Base-by-base conservation (phyloP, 305 asterid species). In the Fraxinus velutina region DNA sequence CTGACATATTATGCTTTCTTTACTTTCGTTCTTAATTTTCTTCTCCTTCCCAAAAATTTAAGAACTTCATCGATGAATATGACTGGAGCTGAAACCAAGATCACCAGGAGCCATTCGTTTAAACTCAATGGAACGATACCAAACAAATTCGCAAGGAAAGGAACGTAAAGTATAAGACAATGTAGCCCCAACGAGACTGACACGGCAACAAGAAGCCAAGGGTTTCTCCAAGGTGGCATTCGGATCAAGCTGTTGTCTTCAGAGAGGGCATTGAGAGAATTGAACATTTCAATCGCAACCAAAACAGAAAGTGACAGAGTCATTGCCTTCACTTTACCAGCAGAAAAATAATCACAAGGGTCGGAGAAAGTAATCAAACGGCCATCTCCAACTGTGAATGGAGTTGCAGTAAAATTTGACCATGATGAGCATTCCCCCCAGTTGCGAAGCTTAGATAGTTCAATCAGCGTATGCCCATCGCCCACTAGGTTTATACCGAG, bases 191-290 rank as follows among this genome's bases (percentile, higher is more conserved):
- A 36, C 1, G 98, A 96, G n/a, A 90, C 36, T 0, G 93, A 85
- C 94, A 93, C 93, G 62, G 98, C 97, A 33, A 91, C 88, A 21
- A 95, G 93, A 42, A 95, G 97, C 96, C 96, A 93, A 6, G 95
- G 97, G 62, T 93, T 93, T n/a, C 81, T 89, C 99, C 98, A 95
- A 3, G 99, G 98, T 30, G 99, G 98, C 98, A 95, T 94, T 60
- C 75, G 82, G 73, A 92, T 73, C 88, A 94, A 85, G 89, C 99
- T 95, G 83, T 89, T 92, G 86, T 95, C 97, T 76, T 95, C 99
- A 0, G 99, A 94, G 66, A 95, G 93, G 21, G 98, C 97, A 77
- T 95, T 95, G 8, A 95, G 89, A 19, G 99, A 92, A 79, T 95
- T 95, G 33, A 95, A 91, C 98, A 95, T 90, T 84, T 95, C 99